A percentile compares a stretch with the other conserved stretches of the same genome.
phyloP scores from a whole-genome alignment of 805 yeast genomes.

The Sugiyamaella smithiae region DNA sequence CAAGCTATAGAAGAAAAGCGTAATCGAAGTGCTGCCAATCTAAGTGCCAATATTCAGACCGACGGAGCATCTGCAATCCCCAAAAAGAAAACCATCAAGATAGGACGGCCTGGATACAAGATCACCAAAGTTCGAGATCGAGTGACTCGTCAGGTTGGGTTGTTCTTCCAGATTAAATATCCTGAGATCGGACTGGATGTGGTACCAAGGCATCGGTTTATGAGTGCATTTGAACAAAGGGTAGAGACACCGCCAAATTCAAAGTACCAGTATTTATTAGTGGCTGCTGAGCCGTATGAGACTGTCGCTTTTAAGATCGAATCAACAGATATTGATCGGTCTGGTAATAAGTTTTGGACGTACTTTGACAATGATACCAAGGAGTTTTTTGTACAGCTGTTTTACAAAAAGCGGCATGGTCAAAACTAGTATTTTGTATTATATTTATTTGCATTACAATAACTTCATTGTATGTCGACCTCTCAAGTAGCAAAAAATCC shows the following conservation, averaged over 20 bases:
- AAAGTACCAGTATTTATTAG: constrained; percentile 64
- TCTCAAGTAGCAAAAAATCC: too few relatives aligned
- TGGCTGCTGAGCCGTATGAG: constrained; percentile 90
- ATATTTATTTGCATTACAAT: too few relatives aligned
- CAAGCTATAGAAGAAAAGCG: constrained; percentile 39
- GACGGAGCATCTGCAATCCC: constrained; percentile 36
- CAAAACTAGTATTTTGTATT: too few relatives aligned
- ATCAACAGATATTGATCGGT: constrained; percentile 46
- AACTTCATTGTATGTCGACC: too few relatives aligned
- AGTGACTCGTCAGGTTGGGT: constrained; percentile 55
- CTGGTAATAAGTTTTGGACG: constrained; percentile 51
- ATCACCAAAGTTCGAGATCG: constrained; percentile 68
- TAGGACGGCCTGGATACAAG: constrained; percentile 72
- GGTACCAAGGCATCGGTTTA: constrained; percentile 66
- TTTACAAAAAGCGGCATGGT: constrained; percentile 39
- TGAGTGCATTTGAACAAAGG: constrained; percentile 71
- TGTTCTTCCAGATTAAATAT: constrained; percentile 58
- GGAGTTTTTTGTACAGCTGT: constrained; percentile 68
- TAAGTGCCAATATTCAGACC: constrained; percentile 13
- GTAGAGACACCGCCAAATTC: constrained; percentile 44
- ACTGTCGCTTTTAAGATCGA: constrained; percentile 76
- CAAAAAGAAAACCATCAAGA: constrained; percentile 52
- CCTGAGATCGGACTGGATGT: constrained; percentile 46
- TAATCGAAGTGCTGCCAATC: background rate
- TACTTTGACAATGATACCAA: constrained; percentile 70